Evolutionary conservation across 2,329 filamentous ascomycete species (phyloP), one percentile per base, ranked within the genome.

Genomic region (Coleophoma eucalyptorum): DNA sequence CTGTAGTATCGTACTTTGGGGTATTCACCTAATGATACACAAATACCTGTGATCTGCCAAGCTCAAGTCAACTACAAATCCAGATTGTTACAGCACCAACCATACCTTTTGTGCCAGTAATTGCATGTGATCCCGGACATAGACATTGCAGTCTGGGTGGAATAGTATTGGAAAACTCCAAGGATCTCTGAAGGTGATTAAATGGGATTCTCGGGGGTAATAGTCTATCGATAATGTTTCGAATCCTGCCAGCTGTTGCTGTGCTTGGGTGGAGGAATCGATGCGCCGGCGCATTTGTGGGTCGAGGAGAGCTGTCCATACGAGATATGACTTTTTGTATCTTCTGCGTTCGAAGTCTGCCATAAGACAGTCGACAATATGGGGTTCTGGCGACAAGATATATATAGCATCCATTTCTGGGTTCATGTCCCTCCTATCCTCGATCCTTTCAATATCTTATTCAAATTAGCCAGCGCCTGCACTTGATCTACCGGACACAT

Each of bases 401-500:
- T 97, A 99, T 58, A 99, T 84, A 62, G 91, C 94, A 70, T 97
- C 94, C 84, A 96, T 96, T 61, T 90, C 87, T 50, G 86, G 84
- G 67, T 96, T 96, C 66, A 81, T 78, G 44, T 87, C 85, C 65
- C 94, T 84, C 62, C 84, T 85, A 55, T 94, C 84, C 75, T 97
- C 92, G 72, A 99, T 95, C 65, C 83, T 83, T 77, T 97, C 93
- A 69, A 99, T 93, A 71, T 96, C 92, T 96, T 69, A 52, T 19
- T 51, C 18, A 44, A 48, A 48, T 49, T 51, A 46, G 54, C 26
- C 13, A 48, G 18, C 46, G 31, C 40, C 40, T 58, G 48, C 58
- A 53, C 38, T 52, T 40, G 41, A 48, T 13, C 40, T 46, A 18
- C 18, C 31, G 10, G 26, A 4, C n/a, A 64, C 64, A 43, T 62